Conservation (phyloP, 176 grass and related monocot species). For the Chrysopogon serrulatus region DNA sequence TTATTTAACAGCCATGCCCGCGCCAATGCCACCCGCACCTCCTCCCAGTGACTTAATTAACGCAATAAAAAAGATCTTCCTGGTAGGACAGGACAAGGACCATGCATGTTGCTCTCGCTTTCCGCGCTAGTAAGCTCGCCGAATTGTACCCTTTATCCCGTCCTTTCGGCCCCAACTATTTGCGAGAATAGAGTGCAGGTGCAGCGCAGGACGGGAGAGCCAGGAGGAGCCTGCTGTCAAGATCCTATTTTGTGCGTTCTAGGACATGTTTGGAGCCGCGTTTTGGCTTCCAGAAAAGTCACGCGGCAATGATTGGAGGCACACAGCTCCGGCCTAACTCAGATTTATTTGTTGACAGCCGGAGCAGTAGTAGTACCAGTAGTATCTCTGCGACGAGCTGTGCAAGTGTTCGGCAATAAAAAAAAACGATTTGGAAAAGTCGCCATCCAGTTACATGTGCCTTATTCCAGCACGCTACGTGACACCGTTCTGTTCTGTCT, state of each 20-base stretch:
- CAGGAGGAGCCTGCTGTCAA: not conserved
- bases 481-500: constrained; percentile 1
- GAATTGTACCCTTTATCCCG: not conserved
- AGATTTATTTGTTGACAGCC: not conserved
- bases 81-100: not conserved
- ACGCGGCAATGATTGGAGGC: not conserved
- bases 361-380: not conserved
- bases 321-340: constrained; percentile 15
- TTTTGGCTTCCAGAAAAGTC: not conserved
- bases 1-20: not conserved
- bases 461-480: constrained; percentile 18
- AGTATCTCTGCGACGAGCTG: not conserved
- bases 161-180: not conserved
- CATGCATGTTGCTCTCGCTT: not conserved
- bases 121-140: not conserved
- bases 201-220: not conserved
- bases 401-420: not conserved
- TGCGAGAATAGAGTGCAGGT: not conserved
- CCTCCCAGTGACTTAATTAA: not conserved
- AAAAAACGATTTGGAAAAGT: not conserved
- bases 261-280: not conserved
- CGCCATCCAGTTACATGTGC: not conserved
- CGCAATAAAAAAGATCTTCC: constrained; percentile 25
- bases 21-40: not conserved
- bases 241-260: not conserved